Percentiles rank a stretch among this genome's conserved stretches.
phyloP scores from a whole-genome alignment of 148 eudicot species.

The Beta vulgaris region DNA sequence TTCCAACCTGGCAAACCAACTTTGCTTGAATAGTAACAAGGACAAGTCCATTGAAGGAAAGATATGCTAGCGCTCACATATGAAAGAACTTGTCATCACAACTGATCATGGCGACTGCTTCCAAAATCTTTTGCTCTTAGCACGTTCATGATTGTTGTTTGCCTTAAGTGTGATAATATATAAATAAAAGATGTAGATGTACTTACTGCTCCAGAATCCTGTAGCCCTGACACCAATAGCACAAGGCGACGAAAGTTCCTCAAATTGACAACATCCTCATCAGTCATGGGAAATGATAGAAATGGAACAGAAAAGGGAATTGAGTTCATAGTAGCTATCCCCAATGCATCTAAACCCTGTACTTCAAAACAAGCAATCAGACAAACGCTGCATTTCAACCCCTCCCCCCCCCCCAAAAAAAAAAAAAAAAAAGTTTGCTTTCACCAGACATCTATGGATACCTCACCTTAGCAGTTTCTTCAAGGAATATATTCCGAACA shows the following conservation, averaged over 20 bases:
- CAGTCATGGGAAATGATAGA: constrained; percentile 45
- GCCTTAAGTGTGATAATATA: neutral
- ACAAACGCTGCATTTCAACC: constrained; percentile 3
- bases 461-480: constrained; percentile 83
- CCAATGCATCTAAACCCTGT: constrained; percentile 94
- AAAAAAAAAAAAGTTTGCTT: neutral
- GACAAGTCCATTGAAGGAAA: too few species aligned
- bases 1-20: too few species aligned
- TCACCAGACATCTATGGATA: neutral
- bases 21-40: too few species aligned
- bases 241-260: constrained; percentile 65
- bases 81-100: neutral
- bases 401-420: too few species aligned
- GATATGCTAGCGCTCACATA: constrained; percentile 1
- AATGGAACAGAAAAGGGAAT: constrained; percentile 47
- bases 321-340: constrained; percentile 64
- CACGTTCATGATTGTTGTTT: neutral
- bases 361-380: constrained; percentile 23
- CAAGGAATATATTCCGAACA: constrained; percentile 76
- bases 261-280: constrained; percentile 74
- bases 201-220: constrained; percentile 29
- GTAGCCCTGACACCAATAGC: constrained; percentile 52
- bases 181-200: neutral
- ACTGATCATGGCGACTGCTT: neutral
- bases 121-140: neutral